Percentiles rank a stretch among this genome's conserved stretches.
Evolutionary conservation across 768 basidiomycete species (phyloP).

Genomic region (Favolaschia claudopus): DNA sequence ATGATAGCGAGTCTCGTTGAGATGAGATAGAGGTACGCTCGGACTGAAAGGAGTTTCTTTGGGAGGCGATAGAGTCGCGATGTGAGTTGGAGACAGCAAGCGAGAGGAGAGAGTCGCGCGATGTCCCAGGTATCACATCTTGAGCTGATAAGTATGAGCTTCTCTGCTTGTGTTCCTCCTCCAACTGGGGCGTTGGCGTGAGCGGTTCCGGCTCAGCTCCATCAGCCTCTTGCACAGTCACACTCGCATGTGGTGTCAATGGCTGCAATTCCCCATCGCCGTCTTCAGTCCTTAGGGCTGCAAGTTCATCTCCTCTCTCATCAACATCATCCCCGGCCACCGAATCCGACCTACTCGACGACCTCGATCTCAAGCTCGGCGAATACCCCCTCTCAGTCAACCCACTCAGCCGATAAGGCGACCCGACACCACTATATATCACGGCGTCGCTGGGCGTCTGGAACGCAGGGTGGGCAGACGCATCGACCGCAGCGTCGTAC

Average conservation of each 20-base stretch:
- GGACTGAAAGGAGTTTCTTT: neutral
- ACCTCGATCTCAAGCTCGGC: conserved; percentile 10
- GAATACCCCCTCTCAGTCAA: conserved; percentile 26
- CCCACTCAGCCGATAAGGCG: conserved; percentile 21
- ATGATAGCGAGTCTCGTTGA: conserved; percentile 4
- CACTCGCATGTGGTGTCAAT: neutral
- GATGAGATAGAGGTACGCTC: no score
- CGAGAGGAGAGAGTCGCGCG: neutral
- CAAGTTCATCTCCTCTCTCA: neutral
- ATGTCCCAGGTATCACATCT: no score
- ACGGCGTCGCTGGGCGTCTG: neutral
- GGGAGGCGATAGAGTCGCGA: neutral
- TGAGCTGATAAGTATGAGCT: neutral
- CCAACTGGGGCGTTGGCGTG: neutral
- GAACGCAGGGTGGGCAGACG: no score
- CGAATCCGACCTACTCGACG: neutral
- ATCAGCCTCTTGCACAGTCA: neutral
- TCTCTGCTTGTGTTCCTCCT: neutral
- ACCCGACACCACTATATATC: neutral
- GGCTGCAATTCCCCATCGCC: neutral
- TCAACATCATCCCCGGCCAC: neutral
- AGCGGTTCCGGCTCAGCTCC: neutral
- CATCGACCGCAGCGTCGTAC: no score
- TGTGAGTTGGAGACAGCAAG: neutral
- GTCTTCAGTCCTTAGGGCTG: neutral